Percentiles rank a stretch among this genome's conserved stretches.
Conservation (phyloP, 2,329 filamentous ascomycete species). For the Beauveria sp. region DNA sequence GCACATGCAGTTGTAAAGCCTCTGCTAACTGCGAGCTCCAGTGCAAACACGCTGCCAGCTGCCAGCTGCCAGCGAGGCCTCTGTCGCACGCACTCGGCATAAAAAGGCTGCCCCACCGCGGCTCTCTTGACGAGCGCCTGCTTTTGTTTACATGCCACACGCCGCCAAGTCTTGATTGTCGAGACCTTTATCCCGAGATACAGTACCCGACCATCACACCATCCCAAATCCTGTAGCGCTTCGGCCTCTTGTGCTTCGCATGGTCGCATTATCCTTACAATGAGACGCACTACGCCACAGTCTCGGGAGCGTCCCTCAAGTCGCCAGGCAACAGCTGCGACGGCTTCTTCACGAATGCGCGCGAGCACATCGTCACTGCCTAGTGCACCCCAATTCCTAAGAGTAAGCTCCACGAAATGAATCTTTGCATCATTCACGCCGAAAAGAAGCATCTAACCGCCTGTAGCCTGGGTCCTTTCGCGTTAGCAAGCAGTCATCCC, state of each 20-base stretch:
- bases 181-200: background rate
- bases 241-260: background rate
- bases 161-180: background rate
- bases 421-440: background rate
- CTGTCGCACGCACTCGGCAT: background rate
- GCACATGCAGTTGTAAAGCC: background rate
- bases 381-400: slow-evolving; percentile 24
- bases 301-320: slow-evolving; percentile 24
- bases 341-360: slow-evolving; percentile 25
- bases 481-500: slow-evolving; percentile 48
- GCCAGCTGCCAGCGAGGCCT: too few species aligned
- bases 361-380: slow-evolving; percentile 30
- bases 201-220: slow-evolving; percentile 10
- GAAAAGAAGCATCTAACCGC: slow-evolving; percentile 3
- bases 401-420: background rate
- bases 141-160: slow-evolving; percentile 1
- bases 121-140: background rate
- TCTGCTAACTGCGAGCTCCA: background rate
- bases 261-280: slow-evolving; percentile 15
- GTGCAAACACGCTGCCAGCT: background rate
- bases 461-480: slow-evolving; percentile 27
- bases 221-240: slow-evolving; percentile 9
- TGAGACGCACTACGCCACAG: slow-evolving; percentile 27
- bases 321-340: slow-evolving; percentile 22
- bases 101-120: background rate